Base-by-base conservation (phyloP, 371 early-diverging fungal genomes). In the Batkoa obscura region DNA sequence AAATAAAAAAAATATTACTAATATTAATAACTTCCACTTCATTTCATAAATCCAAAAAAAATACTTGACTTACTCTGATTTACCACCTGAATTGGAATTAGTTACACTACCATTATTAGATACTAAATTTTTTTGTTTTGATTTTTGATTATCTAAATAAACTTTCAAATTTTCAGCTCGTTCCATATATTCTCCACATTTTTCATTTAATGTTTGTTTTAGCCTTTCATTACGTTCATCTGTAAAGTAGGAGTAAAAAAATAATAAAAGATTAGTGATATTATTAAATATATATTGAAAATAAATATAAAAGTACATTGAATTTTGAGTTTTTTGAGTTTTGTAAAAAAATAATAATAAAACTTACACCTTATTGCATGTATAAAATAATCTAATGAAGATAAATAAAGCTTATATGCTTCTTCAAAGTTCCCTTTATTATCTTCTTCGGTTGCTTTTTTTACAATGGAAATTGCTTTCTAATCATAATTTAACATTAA, bases 151-250 rank as follows among this genome's bases (percentile, higher is more conserved):
- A 43, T 69, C 61, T 10, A 94, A 66, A 63, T 81, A 82, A 38
- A 84, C 87, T 67, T 94, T 94, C 55, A 96, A 73, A 65, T 82
- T 81, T 65, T 96, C 95, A 1, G 95, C 95, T 41, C 97, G 80
- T 37, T 85, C 85, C 59, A 94, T 70, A 68, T 95, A 96, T 62
- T 93, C 95, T 5, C 82, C 74, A 35, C 90, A 80, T 66, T 86
- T 85, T 65, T 85, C 88, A 59, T 89, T 78, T 55, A 96, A 84
- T 13, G 82, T 73, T 49, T 87, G 86, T 61, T 89, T 84, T 45
- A 76, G 65, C 43, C 79, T 73, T 47, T 94, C 92, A 61, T 90
- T 91, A 71, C 90, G 93, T 64, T 96, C 94, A 62, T 96, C 92
- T 94, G 67, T n/a, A 48, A 41, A n/a, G n/a, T n/a, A n/a, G n/a